Conservation (phyloP, 495 filamentous ascomycete genomes). For the Coniosporium apollinis region DNA sequence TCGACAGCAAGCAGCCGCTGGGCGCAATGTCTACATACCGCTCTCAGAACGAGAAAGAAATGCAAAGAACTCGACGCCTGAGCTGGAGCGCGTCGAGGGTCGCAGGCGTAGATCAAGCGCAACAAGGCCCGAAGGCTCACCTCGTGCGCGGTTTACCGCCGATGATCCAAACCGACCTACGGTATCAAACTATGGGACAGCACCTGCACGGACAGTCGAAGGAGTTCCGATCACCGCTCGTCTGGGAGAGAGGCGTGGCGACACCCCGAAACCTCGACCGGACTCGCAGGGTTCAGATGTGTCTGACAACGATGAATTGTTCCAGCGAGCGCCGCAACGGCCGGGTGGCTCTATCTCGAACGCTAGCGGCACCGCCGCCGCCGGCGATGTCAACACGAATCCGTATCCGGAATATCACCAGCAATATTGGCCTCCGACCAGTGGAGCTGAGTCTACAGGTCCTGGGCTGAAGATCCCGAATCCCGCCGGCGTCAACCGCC, state of each 20-base stretch:
- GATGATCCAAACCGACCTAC: conserved; percentile 24
- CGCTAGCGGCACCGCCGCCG: too few species aligned
- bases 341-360: conserved; percentile 28
- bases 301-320: conserved; percentile 55
- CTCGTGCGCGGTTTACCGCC: conserved; percentile 18
- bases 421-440: conserved; percentile 47
- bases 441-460: conserved; percentile 1
- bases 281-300: conserved; percentile 55
- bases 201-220: conserved; percentile 6
- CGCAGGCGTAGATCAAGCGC: conserved; percentile 11
- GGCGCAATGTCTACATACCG: conserved; percentile 25
- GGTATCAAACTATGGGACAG: conserved; percentile 16
- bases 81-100: conserved; percentile 5
- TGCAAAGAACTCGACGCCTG: conserved; percentile 15
- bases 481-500: conserved; percentile 48
- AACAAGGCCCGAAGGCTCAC: conserved; percentile 8
- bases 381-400: conserved; percentile 20
- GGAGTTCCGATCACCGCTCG: conserved; percentile 15
- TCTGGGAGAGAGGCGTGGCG: conserved; percentile 56
- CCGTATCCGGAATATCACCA: conserved; percentile 42
- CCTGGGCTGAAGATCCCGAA: conserved; percentile 23
- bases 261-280: conserved; percentile 58
- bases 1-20: conserved; percentile 23
- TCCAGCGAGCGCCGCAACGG: conserved; percentile 35
- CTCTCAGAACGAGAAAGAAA: conserved; percentile 32